Conservation (phyloP, 2,329 filamentous ascomycete species). For the Cytospora paraplurivora region DNA sequence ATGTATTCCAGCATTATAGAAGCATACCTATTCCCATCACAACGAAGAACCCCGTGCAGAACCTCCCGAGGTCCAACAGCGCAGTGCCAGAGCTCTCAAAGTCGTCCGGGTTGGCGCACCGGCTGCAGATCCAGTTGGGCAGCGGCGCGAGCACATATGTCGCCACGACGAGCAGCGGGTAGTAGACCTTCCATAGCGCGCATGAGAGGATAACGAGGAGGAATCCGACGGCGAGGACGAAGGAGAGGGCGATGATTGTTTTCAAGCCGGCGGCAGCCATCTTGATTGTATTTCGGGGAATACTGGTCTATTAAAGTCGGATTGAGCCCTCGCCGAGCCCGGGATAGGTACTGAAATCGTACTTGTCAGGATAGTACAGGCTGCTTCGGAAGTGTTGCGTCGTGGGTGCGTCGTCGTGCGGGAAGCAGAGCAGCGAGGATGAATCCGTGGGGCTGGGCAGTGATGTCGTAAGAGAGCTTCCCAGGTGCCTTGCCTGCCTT, state of each 20-base stretch:
- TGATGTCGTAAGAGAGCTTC: slow-evolving; percentile 29
- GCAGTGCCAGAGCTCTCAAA: slow-evolving; percentile 83
- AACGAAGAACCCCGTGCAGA: slow-evolving; percentile 92
- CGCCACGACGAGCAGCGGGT: slow-evolving; percentile 90
- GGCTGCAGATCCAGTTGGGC: slow-evolving; percentile 93
- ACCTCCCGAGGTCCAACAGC: slow-evolving; percentile 89
- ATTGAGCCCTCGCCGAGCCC: slow-evolving; percentile 8
- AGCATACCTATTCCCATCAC: slow-evolving; percentile 94
- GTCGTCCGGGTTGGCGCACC: slow-evolving; percentile 90
- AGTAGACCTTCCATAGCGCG: slow-evolving; percentile 92
- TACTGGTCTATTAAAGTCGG: slow-evolving; percentile 5
- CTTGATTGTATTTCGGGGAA: slow-evolving; percentile 35
- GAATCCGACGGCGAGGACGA: slow-evolving; percentile 98
- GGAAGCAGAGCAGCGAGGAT: neutral
- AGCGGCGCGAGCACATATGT: slow-evolving; percentile 93
- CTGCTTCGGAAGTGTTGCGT: neutral
- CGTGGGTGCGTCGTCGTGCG: slow-evolving; percentile 7
- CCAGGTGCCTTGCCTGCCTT: neutral
- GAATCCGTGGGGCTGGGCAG: slow-evolving; percentile 18
- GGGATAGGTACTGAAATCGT: neutral
- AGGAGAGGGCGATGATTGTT: slow-evolving; percentile 98
- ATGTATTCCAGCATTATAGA: slow-evolving; percentile 1
- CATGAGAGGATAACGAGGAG: slow-evolving; percentile 98
- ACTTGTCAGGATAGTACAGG: neutral
- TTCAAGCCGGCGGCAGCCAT: slow-evolving; percentile 87